Evolutionary conservation across 225 moss, liverwort and hornwort species (phyloP).

Genomic region (Asterella californica): DNA sequence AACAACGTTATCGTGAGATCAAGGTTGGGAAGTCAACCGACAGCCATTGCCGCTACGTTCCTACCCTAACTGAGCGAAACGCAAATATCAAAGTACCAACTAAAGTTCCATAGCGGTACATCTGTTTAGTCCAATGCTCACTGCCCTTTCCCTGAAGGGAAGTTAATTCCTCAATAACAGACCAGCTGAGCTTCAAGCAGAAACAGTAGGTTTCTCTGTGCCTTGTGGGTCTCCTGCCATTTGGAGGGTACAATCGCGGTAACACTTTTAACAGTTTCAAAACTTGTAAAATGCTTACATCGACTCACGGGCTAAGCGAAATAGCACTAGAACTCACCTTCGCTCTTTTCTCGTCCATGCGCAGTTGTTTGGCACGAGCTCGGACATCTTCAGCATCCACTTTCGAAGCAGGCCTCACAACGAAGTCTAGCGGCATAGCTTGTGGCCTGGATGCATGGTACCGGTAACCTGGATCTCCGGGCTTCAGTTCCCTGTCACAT

Average conservation of each 20-base stretch:
- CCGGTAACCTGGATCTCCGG: slow-evolving; percentile 80
- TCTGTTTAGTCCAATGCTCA: background rate
- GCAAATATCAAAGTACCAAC: too few species aligned
- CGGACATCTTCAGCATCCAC: slow-evolving; percentile 64
- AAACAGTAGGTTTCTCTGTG: too few species aligned
- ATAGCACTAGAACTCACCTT: slow-evolving; percentile 39
- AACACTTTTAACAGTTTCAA: too few species aligned
- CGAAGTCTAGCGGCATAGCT: slow-evolving; percentile 87
- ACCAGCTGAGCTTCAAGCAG: too few species aligned
- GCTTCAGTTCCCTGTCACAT: slow-evolving; percentile 53
- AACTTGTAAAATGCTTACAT: too few species aligned
- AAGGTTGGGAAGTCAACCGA: background rate
- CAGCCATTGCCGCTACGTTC: background rate
- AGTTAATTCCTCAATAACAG: background rate
- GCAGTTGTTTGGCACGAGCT: slow-evolving; percentile 63
- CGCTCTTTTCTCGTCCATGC: slow-evolving; percentile 67
- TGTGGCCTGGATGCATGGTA: slow-evolving; percentile 94
- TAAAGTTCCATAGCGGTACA: background rate
- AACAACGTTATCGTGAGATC: background rate
- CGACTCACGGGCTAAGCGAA: too few species aligned
- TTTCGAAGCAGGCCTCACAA: slow-evolving; percentile 85
- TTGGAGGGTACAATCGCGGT: too few species aligned
- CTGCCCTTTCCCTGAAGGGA: background rate
- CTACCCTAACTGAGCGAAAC: background rate
- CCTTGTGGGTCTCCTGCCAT: too few species aligned